Evolutionary conservation across 495 filamentous ascomycete species (phyloP).

Genomic region (Hyaloscypha bicolor): DNA sequence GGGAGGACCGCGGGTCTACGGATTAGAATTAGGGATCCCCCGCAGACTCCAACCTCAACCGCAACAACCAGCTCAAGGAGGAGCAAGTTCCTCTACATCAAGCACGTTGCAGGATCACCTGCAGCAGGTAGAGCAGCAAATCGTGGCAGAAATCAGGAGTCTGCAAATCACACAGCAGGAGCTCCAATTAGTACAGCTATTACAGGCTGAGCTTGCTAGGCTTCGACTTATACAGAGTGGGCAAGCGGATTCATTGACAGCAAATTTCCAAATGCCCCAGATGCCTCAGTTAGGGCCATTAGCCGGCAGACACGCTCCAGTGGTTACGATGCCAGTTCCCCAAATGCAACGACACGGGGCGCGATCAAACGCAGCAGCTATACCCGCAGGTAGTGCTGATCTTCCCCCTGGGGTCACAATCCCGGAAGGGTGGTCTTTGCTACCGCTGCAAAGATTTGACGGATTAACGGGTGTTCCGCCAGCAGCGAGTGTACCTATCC

Average conservation of each 20-base stretch:
- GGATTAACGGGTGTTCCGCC: conserved; percentile 30
- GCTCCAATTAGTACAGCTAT: conserved; percentile 53
- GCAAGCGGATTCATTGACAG: conserved; percentile 22
- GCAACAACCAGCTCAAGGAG: conserved; percentile 29
- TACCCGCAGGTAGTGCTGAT: conserved; percentile 66
- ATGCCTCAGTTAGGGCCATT: conserved; percentile 34
- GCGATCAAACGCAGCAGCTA: conserved; percentile 43
- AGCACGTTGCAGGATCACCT: conserved; percentile 56
- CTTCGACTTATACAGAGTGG: conserved; percentile 48
- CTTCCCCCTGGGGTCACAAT: conserved; percentile 73
- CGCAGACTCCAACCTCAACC: conserved; percentile 27
- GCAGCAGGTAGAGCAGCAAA: conserved; percentile 63
- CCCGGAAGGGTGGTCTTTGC: conserved; percentile 75
- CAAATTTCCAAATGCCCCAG: conserved; percentile 43
- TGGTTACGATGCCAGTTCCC: conserved; percentile 28
- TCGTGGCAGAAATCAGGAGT: conserved; percentile 63
- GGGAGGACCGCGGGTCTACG: conserved; percentile 22
- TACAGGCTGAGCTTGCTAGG: conserved; percentile 65
- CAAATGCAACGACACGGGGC: conserved; percentile 44
- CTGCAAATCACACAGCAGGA: conserved; percentile 59
- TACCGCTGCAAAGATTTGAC: conserved; percentile 65
- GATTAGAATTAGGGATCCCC: conserved; percentile 33
- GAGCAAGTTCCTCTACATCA: conserved; percentile 9
- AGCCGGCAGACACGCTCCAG: conserved; percentile 20
- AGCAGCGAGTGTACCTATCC: conserved; percentile 10